Base-by-base conservation (phyloP, 352 stramenopile species). In the Phytophthora hybrid region DNA sequence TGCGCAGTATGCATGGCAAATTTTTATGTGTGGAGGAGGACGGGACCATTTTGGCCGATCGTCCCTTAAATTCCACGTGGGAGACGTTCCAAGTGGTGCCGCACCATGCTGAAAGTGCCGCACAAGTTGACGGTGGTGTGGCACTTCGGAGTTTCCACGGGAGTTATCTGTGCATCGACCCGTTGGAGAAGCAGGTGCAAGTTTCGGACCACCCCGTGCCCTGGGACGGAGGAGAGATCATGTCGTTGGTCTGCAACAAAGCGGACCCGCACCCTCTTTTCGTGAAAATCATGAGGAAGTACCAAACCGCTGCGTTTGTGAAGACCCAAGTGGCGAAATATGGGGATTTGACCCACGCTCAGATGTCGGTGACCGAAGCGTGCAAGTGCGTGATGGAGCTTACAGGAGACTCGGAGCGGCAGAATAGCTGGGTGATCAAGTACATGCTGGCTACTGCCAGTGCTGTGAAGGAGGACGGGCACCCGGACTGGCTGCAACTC, bases 31-130 rank as follows among this genome's bases (percentile, higher is more conserved):
- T 94, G 29, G 88, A 96, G 65, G 82, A 90, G 62, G 80, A 85
- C 44, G 89, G 88, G 21, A 87, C 74, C 2, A 88, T 96, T 66
- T 66, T 93, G 34, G 89, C 89, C 0, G 82, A 96, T 63, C 85
- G 89, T 0, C 83, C 57, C 9, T 66, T 86, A 62, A 93, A 94
- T 75, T 96, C 89, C 66, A 96, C 89, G 32, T 96, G 89, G 89
- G 89, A 96, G 61, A 96, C 89, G n/a, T 94, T 96, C 77, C 84
- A 93, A 64, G 82, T 94, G 26, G 79, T 94, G 61, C 87, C 89
- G 44, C 83, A 89, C 49, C 82, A 84, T 57, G 67, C 19, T 4
- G 57, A 74, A 39, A 75, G 39, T 49, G 21, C n/a, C 23, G n/a
- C 23, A 19, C 55, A 66, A 54, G 62, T 19, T 53, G 52, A 19